Evolutionary conservation across 768 basidiomycete genomes (phyloP), one percentile per base, ranked within the genome.

Genomic region (Amanita inopinata): DNA sequence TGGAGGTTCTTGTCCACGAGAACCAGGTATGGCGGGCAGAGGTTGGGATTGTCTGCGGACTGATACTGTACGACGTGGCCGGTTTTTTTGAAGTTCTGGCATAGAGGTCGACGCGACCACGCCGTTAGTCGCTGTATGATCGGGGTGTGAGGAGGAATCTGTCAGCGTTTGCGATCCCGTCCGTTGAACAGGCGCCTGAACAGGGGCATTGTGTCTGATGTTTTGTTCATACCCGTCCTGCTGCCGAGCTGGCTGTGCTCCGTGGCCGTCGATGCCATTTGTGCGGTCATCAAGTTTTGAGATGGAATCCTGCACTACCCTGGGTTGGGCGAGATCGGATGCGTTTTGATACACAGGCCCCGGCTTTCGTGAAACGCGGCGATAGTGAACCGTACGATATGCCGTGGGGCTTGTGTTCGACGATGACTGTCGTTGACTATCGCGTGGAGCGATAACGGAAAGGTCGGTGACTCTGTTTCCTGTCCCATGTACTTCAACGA

Each of bases 401-500:
- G 38, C 5, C 18, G 32, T 4, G 10, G 44, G 19, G 12, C 28
- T 7, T 23, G 20, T 31, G 25, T 3, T 38, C 12, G 27, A 23
- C 33, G 56, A 48, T 19, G 57, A 46, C 14, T 53, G 56, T 19
- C 56, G 53, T 14, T 53, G 50, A 18, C 54, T 55, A n/a, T 71
- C 65, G 53, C 80, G 83, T 57, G 85, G 80, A 54, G 84, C 70
- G 57, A 88, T 90, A 6, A 70, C 59, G 9, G 83, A 80, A 0
- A 88, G 75, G 43, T 88, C 83, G 0, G 83, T 80, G 38, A 97
- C 89, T 28, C 71, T 57, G 52, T 75, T 79, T 7, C 92, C 94
- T 3, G 92, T 96, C 3, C 89, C 91, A 53, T 87, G 87, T 49
- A 83, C 78, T 33, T 77, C 74, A 8, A 94, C 88, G 51, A 97